Evolutionary conservation across 768 basidiomycete species (phyloP).

Genomic region (Serendipita sp.): DNA sequence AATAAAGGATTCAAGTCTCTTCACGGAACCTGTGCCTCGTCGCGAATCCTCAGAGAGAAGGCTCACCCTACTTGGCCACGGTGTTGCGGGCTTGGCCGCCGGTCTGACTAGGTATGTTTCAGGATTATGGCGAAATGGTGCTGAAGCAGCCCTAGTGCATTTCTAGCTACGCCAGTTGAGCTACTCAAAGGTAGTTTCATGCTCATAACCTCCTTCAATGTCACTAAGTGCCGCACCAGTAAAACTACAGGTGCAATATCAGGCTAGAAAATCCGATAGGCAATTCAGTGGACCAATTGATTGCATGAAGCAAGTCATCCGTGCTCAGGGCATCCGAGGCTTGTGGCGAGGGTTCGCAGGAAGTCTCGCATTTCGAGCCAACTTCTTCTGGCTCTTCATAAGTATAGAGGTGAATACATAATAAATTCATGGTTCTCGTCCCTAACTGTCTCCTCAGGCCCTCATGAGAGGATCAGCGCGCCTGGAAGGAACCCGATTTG

Average conservation of each 20-base stretch:
- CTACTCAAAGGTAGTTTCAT: slow-evolving; percentile 43
- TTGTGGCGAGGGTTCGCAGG: slow-evolving; percentile 65
- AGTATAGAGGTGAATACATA: slow-evolving; percentile 35
- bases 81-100: slow-evolving; percentile 47
- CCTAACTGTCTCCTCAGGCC: slow-evolving; percentile 19
- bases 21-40: slow-evolving; percentile 30
- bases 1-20: slow-evolving; percentile 31
- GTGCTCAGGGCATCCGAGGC: slow-evolving; percentile 42
- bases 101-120: slow-evolving; percentile 44
- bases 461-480: slow-evolving; percentile 43
- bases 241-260: slow-evolving; percentile 50
- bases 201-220: slow-evolving; percentile 11
- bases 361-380: slow-evolving; percentile 52
- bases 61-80: slow-evolving; percentile 47
- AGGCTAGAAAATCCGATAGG: slow-evolving; percentile 28
- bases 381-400: slow-evolving; percentile 69
- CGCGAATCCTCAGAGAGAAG: slow-evolving; percentile 24
- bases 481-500: slow-evolving; percentile 41
- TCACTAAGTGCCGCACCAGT: slow-evolving; percentile 22
- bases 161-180: slow-evolving; percentile 63
- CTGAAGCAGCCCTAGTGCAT: slow-evolving; percentile 25
- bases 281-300: slow-evolving; percentile 51
- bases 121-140: not conserved
- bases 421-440: not conserved
- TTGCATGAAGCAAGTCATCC: slow-evolving; percentile 45